These are phyloP conservation scores for Spiraea crenata DNA, from an alignment of 331 rosid genomes.

Conservation along the genomic window DNA sequence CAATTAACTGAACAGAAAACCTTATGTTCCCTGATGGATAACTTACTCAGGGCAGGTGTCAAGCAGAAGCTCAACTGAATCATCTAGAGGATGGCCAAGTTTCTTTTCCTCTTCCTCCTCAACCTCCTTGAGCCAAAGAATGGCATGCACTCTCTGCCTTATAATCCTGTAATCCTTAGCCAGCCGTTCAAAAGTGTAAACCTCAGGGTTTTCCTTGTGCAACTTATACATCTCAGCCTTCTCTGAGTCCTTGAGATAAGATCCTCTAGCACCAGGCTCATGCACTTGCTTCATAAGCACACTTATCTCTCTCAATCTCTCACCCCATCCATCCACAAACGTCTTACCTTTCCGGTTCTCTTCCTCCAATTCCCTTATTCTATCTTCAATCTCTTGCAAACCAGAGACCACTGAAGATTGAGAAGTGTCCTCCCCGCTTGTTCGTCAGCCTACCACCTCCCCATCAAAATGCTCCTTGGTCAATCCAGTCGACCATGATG, in stretches of 20 bases:
- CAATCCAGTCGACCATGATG: constrained; percentile 76
- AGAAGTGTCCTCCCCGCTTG: constrained; percentile 9
- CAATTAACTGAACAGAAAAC: background rate
- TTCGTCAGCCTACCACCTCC: constrained; percentile 28
- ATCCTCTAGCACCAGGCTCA: constrained; percentile 91
- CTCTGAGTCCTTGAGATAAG: constrained; percentile 84
- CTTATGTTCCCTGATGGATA: background rate
- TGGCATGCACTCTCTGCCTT: constrained; percentile 98
- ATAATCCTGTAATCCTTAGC: constrained; percentile 85
- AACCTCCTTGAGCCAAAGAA: constrained; percentile 86
- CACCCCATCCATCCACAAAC: constrained; percentile 57
- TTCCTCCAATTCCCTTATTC: constrained; percentile 42
- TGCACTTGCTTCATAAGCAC: constrained; percentile 62
- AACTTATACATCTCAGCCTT: constrained; percentile 69
- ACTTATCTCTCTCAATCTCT: constrained; percentile 47
- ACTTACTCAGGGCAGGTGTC: constrained; percentile 81
- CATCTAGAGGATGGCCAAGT: constrained; percentile 80
- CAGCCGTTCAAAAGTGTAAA: constrained; percentile 71
- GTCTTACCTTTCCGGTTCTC: constrained; percentile 47
- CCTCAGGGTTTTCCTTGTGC: constrained; percentile 74
- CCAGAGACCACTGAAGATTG: constrained; percentile 33
- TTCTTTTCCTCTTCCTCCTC: constrained; percentile 87
- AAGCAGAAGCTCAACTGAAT: constrained; percentile 82
- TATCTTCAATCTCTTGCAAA: constrained; percentile 60
- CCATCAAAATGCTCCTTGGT: constrained; percentile 86